Conservation (phyloP, 2,329 filamentous ascomycete species). For the Peltaster fructicola region DNA sequence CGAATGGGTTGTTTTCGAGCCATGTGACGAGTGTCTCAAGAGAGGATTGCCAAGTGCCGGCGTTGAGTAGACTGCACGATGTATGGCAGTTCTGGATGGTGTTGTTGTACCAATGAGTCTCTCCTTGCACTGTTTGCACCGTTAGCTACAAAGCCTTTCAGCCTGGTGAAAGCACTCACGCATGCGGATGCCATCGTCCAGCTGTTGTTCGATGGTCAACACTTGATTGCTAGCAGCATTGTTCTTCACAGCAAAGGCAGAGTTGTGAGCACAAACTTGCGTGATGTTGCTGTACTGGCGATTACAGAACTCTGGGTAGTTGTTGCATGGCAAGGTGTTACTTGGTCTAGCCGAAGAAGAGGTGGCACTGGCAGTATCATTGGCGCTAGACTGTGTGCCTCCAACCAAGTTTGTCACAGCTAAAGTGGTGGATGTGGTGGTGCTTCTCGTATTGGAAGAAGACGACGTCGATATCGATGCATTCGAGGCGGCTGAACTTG, state of each 20-base stretch:
- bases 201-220: slow-evolving; percentile 47
- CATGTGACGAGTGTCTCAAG: slow-evolving; percentile 51
- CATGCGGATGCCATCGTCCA: slow-evolving; percentile 58
- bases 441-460: slow-evolving; percentile 7
- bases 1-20: slow-evolving; percentile 62
- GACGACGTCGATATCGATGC: slow-evolving; percentile 16
- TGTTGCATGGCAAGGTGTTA: slow-evolving; percentile 68
- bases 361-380: slow-evolving; percentile 13
- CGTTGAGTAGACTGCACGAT: slow-evolving; percentile 64
- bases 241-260: slow-evolving; percentile 52
- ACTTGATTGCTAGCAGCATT: slow-evolving; percentile 64
- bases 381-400: slow-evolving; percentile 6
- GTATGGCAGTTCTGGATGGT: slow-evolving; percentile 70
- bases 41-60: slow-evolving; percentile 58
- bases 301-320: slow-evolving; percentile 51
- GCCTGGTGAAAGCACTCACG: slow-evolving; percentile 24
- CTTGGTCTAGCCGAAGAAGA: slow-evolving; percentile 25
- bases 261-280: slow-evolving; percentile 63
- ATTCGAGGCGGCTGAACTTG: slow-evolving; percentile 26
- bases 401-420: slow-evolving; percentile 3
- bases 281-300: slow-evolving; percentile 71
- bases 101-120: slow-evolving; percentile 37
- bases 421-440: slow-evolving; percentile 9
- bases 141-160: neutral
- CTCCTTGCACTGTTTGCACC: slow-evolving; percentile 37